A percentile compares a stretch with the other conserved stretches of the same genome.
Evolutionary conservation across 257 asterid species (phyloP).

Genomic region (Nemophila menziesii): DNA sequence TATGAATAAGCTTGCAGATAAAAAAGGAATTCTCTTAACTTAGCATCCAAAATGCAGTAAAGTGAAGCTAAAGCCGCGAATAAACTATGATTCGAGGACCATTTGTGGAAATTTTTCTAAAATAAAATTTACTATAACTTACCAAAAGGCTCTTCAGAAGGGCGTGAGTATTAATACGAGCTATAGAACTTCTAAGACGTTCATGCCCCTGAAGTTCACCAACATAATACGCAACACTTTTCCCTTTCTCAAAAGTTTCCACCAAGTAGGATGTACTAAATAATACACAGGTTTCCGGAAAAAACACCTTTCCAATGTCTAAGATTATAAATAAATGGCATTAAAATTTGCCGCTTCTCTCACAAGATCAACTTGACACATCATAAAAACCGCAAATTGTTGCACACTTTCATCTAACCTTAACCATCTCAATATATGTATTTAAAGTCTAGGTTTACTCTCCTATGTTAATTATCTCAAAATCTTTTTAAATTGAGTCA

Average conservation of each 20-base stretch:
- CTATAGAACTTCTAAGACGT: constrained; percentile 59
- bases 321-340: constrained; percentile 71
- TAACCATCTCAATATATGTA: constrained; percentile 70
- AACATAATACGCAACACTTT: constrained; percentile 62
- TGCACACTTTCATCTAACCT: constrained; percentile 80
- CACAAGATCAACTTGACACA: constrained; percentile 87
- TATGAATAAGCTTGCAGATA: no score
- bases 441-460: constrained; percentile 46
- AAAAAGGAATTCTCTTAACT: no score
- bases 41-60: no score
- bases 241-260: constrained; percentile 84
- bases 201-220: constrained; percentile 55
- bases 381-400: constrained; percentile 84
- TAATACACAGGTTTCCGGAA: constrained; percentile 91
- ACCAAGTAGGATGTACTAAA: constrained; percentile 86
- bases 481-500: constrained; percentile 76
- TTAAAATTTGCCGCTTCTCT: constrained; percentile 86
- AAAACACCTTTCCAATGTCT: constrained; percentile 73
- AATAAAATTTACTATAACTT: no score
- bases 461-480: constrained; percentile 55
- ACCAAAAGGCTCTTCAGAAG: constrained; percentile 86
- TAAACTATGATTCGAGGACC: no score
- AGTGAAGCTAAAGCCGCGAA: no score
- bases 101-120: no score
- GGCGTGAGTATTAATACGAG: constrained; percentile 85